phyloP scores from a whole-genome alignment of 345 rosid genomes.

The Arabidopsis suecica region DNA sequence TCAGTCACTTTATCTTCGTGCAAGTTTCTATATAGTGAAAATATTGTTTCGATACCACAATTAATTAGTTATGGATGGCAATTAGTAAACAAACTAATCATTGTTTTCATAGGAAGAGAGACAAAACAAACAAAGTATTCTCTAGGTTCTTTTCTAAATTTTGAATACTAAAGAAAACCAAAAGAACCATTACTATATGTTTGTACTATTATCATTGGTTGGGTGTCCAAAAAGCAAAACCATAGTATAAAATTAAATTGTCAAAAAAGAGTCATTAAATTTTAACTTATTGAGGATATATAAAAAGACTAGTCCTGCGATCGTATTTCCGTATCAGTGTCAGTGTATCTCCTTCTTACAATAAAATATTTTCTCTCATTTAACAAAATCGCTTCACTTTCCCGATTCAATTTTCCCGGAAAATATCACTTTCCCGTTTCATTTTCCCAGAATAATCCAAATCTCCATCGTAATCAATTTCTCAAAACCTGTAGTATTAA shows the following conservation, averaged over 20 bases:
- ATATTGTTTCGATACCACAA: background rate
- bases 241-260: background rate
- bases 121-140: conserved; percentile 9
- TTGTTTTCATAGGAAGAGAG: conserved; percentile 18
- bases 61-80: background rate
- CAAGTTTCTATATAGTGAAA: conserved; percentile 24
- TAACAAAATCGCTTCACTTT: conserved; percentile 27
- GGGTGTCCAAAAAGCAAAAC: conserved; percentile 3
- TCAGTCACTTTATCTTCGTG: background rate
- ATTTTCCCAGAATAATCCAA: background rate
- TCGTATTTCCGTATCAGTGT: conserved; percentile 22
- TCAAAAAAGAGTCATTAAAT: background rate
- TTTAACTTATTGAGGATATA: background rate
- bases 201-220: conserved; percentile 12
- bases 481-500: background rate
- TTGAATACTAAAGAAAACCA: background rate
- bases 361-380: conserved; percentile 18
- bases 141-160: background rate
- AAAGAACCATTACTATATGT: background rate
- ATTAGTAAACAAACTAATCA: conserved; percentile 16
- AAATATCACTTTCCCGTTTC: conserved; percentile 29
- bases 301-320: background rate
- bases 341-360: conserved; percentile 15
- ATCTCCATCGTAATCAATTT: conserved; percentile 9
- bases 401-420: conserved; percentile 29